Base-by-base conservation (phyloP, 2,329 filamentous ascomycete species). In the Fusarium sp. region DNA sequence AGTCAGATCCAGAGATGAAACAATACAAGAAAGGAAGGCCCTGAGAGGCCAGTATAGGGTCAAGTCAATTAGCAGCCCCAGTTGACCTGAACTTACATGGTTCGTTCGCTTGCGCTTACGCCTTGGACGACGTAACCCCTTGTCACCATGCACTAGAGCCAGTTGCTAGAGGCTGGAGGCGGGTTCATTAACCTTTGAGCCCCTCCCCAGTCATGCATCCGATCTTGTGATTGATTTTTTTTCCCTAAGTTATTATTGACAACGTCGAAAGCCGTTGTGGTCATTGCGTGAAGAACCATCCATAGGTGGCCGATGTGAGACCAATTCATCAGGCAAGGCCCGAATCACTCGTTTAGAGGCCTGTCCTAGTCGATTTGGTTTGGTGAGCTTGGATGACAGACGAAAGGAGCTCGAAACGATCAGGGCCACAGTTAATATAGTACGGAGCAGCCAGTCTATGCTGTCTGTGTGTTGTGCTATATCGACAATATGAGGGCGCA, bases 401-500 rank as follows among this genome's bases (percentile, higher is more conserved):
- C 30, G 28, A 40, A 56, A 38, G 60, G 46, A 62, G 44, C 42
- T 38, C 46, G 32, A 53, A 59, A 59, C 60, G 52, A 70, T 40
- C 28, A 42, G 28, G 52, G 57, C 46, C 42, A 59, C 43, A 60
- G 46, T 52, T n/a, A 35, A 56, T 64, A 53, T 47, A 44, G n/a
- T 15, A 47, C 35, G 37, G 19, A n/a, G 52, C 63, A 28, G 33
- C 19, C 23, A n/a, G 28, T 40, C 28, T 25, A 28, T 63, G 21
- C 60, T 44, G 49, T 44, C 38, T 33, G 28, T 28, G 59, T 28
- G 60, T 25, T 44, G 40, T 42, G 35, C 32, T 60, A 25, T 47
- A 60, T 59, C 47, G 46, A 43, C 64, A 74, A 68, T 59, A 78
- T 78, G 75, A 67, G 53, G 60, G 47, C 50, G 64, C 76, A 72